A percentile compares a stretch with the other conserved stretches of the same genome.
phyloP scores from a whole-genome alignment of 208 protist genomes.

The Porcisia hertigi region DNA sequence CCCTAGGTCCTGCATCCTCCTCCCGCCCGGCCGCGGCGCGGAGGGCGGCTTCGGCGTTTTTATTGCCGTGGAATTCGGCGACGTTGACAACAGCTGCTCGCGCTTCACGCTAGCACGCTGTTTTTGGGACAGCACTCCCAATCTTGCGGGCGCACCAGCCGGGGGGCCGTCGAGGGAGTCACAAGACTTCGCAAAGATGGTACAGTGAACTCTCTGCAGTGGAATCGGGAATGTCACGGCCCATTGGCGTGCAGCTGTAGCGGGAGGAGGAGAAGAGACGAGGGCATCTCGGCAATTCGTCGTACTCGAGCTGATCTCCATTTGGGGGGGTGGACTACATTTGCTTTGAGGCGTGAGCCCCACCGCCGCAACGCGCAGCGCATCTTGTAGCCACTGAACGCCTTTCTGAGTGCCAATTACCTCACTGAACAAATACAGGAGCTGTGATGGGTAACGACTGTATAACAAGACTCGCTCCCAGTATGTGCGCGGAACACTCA shows the following conservation, averaged over 20 bases:
- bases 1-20: background rate
- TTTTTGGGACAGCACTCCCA: background rate
- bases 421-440: constrained; percentile 42
- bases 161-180: background rate
- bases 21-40: background rate
- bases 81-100: background rate
- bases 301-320: background rate
- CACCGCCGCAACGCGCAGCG: background rate
- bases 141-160: background rate
- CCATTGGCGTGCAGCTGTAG: background rate
- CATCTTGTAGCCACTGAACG: constrained; percentile 17
- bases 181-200: background rate
- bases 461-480: constrained; percentile 21
- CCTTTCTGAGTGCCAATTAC: constrained; percentile 19
- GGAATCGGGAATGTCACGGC: background rate
- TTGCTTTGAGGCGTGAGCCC: background rate
- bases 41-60: constrained; percentile 9
- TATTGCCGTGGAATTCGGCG: background rate
- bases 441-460: constrained; percentile 34
- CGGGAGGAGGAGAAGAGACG: background rate
- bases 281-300: background rate
- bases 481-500: constrained; percentile 8
- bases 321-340: background rate
- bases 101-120: background rate
- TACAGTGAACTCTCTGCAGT: background rate